Evolutionary conservation across 2,329 filamentous ascomycete species (phyloP).

Genomic region (Aspergillus melleus): DNA sequence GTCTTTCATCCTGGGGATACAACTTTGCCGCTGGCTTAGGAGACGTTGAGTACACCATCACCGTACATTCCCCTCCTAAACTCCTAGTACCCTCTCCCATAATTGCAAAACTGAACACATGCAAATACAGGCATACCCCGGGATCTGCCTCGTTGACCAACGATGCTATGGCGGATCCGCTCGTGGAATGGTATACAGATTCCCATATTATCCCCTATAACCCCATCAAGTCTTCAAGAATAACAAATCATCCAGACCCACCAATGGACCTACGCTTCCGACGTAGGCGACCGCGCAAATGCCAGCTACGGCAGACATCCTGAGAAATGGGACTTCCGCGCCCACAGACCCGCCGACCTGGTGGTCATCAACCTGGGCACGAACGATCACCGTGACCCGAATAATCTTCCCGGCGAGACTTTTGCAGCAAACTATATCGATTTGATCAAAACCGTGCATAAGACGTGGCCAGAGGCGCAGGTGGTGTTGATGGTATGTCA

Average conservation of each 20-base stretch:
- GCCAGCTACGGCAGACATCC: conserved; percentile 40
- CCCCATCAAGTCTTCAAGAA: neutral
- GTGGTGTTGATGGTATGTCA: conserved; percentile 40
- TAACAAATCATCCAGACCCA: conserved; percentile 34
- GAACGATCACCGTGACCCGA: conserved; percentile 44
- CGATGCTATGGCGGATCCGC: conserved; percentile 54
- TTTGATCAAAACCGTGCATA: conserved; percentile 42
- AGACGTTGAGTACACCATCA: conserved; percentile 58
- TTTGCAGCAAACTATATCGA: conserved; percentile 39
- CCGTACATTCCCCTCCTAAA: conserved; percentile 19
- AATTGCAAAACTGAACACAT: neutral
- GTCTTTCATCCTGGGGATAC: conserved; percentile 57
- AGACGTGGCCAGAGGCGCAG: conserved; percentile 42
- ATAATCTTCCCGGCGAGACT: conserved; percentile 41
- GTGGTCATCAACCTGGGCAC: conserved; percentile 49
- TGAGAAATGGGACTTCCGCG: conserved; percentile 26
- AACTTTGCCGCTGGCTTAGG: conserved; percentile 58
- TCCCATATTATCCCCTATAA: neutral
- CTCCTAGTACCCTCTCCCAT: too few relatives aligned
- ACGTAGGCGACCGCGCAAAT: conserved; percentile 50
- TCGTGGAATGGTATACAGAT: conserved; percentile 41
- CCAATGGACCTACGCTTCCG: conserved; percentile 59
- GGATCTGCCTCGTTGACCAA: conserved; percentile 57
- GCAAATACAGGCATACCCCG: conserved; percentile 47
- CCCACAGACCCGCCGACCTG: conserved; percentile 35